phyloP scores from a whole-genome alignment of 73 alveolate genomes.

The Paramecium biaurelia region DNA sequence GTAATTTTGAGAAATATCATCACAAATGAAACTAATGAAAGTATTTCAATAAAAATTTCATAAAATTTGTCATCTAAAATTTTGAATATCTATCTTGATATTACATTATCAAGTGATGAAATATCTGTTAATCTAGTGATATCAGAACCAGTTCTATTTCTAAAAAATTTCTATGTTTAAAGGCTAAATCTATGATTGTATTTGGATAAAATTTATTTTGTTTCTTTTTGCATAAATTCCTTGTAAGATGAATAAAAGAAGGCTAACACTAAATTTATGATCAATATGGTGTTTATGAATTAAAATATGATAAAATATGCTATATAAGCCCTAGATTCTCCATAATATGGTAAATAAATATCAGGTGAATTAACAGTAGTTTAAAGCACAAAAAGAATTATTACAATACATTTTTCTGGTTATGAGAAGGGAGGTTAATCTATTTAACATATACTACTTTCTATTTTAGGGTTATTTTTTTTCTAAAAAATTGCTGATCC shows the following conservation, averaged over 20 bases:
- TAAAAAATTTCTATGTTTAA: not conserved
- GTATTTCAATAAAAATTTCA: not conserved
- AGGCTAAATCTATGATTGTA: not conserved
- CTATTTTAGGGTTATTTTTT: not conserved
- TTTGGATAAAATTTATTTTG: not conserved
- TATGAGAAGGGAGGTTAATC: not conserved
- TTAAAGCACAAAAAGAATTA: not conserved
- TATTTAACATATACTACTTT: not conserved
- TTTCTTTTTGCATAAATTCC: not conserved
- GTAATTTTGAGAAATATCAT: not conserved
- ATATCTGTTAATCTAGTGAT: not conserved
- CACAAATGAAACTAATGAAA: not conserved
- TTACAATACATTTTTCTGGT: not conserved
- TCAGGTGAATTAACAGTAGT: constrained; percentile 27
- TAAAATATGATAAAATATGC: not conserved
- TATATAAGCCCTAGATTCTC: not conserved
- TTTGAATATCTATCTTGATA: not conserved
- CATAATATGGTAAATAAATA: not conserved
- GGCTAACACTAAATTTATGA: not conserved
- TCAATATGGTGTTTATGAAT: not conserved
- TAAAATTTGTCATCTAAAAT: not conserved
- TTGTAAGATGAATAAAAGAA: constrained; percentile 19
- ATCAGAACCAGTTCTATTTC: not conserved
- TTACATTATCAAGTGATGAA: not conserved
- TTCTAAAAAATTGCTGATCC: not conserved